Evolutionary conservation across 352 stramenopile genomes (phyloP), one percentile per base, ranked within the genome.

Genomic region (Halophytophthora batemanensis): DNA sequence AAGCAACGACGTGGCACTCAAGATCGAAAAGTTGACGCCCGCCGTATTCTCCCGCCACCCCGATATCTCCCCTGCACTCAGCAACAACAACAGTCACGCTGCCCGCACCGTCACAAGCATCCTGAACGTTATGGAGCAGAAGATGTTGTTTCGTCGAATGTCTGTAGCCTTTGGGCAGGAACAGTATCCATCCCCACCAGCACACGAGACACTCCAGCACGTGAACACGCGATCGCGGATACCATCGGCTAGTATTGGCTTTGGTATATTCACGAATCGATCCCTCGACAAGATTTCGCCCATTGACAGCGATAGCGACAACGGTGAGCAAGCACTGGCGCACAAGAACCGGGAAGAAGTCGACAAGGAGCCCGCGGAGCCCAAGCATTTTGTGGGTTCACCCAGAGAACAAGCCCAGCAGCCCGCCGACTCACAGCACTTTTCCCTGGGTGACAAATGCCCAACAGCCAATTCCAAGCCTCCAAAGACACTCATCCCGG

Each of bases 1-100:
- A 34, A 59, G 48, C 2, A 74, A 71, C 17, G 75, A 87, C 4
- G 64, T 73, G 15, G 55, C 72, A 2, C 41, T 53, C 6, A 83
- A 84, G 45, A 84, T 89, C 34, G 78, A 87, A 35, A 80, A 77
- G 22, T 22, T 89, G 35, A 77, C 66, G 0, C 44, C 53, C 28
- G 56, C 53, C 0, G 65, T 84, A 4, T 82, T 89, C 15, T 37
- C 45, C 2, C 64, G 67, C 3, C 69, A 89, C 29, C 56, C 56
- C 3, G 75, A 89, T 22, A 77, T 89, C 43, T 61, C 72, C 6
- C 69, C 77, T 2, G 60, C 57, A 31, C 21, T 78, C 2, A 71
- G 64, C 13, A 46, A 74, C 21, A 50, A 38, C 6, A 50, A 29
- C 0, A 63, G 56, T 38, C 74, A 62, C 41, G 82, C 68, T 36